These are phyloP conservation scores for Thecaphora thlaspeos DNA, from an alignment of 1,284 basidiomycete genomes.

Conservation along the genomic window DNA sequence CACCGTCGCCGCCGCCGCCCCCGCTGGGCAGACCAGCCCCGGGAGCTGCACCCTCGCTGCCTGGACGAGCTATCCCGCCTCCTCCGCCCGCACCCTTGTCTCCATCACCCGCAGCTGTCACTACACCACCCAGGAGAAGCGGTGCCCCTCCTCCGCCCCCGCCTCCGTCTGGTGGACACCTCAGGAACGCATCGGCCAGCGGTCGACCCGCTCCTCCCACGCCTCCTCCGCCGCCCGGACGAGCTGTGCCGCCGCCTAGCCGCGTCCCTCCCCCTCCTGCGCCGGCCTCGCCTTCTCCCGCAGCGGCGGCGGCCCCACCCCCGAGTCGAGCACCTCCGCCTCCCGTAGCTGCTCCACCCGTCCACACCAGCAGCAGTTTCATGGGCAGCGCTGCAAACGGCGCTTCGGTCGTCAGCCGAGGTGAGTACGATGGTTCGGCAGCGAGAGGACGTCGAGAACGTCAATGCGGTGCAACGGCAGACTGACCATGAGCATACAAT, in stretches of 20 bases:
- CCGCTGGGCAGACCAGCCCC: constrained; percentile 14
- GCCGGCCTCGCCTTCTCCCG: constrained; percentile 60
- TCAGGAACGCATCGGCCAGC: constrained; percentile 7
- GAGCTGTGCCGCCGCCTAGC: constrained; percentile 69
- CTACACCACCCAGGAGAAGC: constrained; percentile 67
- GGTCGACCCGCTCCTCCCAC: constrained; percentile 7
- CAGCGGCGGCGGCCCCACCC: constrained; percentile 59
- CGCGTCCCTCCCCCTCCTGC: constrained; percentile 67
- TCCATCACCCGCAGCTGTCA: constrained; percentile 4
- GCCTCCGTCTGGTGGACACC: constrained; percentile 39
- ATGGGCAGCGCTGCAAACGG: constrained; percentile 16
- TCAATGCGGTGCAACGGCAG: no score
- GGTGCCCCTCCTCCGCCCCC: constrained; percentile 79
- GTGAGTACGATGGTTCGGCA: constrained; percentile 2
- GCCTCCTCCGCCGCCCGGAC: constrained; percentile 74
- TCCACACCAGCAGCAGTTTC: constrained; percentile 35
- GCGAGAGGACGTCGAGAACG: no score
- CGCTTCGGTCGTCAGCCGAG: background rate
- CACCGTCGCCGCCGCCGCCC: constrained; percentile 6
- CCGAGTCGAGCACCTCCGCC: constrained; percentile 67
- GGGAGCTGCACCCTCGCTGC: constrained; percentile 9
- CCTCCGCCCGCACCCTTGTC: no score
- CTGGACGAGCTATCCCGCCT: constrained; percentile 3
- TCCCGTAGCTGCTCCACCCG: constrained; percentile 60
- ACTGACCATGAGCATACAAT: no score